Conservation (phyloP, 208 protist species). For the Leishmania martiniquensis region DNA sequence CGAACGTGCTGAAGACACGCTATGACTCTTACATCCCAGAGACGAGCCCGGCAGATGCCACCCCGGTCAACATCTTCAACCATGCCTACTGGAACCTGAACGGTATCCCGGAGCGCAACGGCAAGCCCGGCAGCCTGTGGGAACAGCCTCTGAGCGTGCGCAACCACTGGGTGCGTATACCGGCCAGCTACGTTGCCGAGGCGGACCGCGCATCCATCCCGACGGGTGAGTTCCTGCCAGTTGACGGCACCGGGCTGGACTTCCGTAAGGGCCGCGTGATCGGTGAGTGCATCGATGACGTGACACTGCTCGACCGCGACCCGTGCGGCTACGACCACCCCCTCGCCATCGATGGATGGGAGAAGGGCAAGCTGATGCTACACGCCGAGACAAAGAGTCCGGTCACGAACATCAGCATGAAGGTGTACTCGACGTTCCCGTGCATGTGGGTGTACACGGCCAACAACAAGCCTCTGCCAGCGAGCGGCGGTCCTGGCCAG, state of each 20-base stretch:
- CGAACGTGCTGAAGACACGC: conserved; percentile 37
- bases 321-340: conserved; percentile 71
- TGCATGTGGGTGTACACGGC: conserved; percentile 73
- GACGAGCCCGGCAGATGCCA: conserved; percentile 45
- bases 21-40: conserved; percentile 45
- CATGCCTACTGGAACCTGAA: conserved; percentile 79
- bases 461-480: conserved; percentile 52
- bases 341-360: conserved; percentile 41
- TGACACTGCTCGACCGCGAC: conserved; percentile 36
- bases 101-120: conserved; percentile 40
- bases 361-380: conserved; percentile 39
- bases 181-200: conserved; percentile 32
- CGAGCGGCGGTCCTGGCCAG: conserved; percentile 45
- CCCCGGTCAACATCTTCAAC: conserved; percentile 59
- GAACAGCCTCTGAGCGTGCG: conserved; percentile 20
- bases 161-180: conserved; percentile 53
- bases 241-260: conserved; percentile 40
- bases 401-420: conserved; percentile 54
- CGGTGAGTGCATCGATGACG: conserved; percentile 44
- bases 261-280: conserved; percentile 40
- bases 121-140: not conserved
- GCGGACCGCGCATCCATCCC: conserved; percentile 42
- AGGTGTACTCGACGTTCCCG: conserved; percentile 64
- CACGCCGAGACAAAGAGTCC: conserved; percentile 55
- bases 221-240: conserved; percentile 40